phyloP scores from a whole-genome alignment of 2,329 filamentous ascomycete species.

The Pseudogymnoascus sp. region DNA sequence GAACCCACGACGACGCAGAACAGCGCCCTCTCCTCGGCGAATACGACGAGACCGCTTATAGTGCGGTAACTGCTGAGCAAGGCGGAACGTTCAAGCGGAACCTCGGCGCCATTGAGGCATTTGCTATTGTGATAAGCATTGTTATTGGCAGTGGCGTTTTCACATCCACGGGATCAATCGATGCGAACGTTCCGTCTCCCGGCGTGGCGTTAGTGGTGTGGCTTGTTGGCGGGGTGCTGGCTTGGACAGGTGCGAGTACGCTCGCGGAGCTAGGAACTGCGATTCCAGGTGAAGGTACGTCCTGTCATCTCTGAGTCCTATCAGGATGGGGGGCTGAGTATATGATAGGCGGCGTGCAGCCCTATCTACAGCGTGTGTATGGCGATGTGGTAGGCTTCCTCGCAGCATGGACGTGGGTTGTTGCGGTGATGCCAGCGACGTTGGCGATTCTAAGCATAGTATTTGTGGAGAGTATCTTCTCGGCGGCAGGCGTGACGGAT shows the following conservation, averaged over 20 bases:
- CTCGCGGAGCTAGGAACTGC: conserved; percentile 56
- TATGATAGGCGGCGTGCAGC: conserved; percentile 48
- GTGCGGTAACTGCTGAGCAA: neutral
- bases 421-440: conserved; percentile 56
- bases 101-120: conserved; percentile 41
- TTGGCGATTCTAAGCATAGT: conserved; percentile 57
- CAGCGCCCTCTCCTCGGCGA: conserved; percentile 9
- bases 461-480: conserved; percentile 52
- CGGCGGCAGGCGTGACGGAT: conserved; percentile 40
- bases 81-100: conserved; percentile 34
- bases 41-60: conserved; percentile 2
- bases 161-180: conserved; percentile 54
- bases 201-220: conserved; percentile 50
- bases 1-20: neutral
- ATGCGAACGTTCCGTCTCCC: conserved; percentile 55
- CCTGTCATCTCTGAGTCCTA: neutral
- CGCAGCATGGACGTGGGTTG: conserved; percentile 57
- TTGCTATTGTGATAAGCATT: conserved; percentile 54
- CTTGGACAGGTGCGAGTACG: conserved; percentile 55
- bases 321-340: neutral
- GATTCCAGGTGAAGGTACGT: conserved; percentile 49
- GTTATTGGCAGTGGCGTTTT: conserved; percentile 59
- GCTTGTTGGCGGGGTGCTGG: conserved; percentile 52
- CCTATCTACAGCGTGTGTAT: conserved; percentile 53
- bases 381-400: conserved; percentile 55